Percentiles rank a stretch among this genome's conserved stretches.
These are phyloP conservation scores for Aspergillus thermomutatus DNA, from an alignment of 2,329 filamentous ascomycete genomes.

Conservation along the genomic window DNA sequence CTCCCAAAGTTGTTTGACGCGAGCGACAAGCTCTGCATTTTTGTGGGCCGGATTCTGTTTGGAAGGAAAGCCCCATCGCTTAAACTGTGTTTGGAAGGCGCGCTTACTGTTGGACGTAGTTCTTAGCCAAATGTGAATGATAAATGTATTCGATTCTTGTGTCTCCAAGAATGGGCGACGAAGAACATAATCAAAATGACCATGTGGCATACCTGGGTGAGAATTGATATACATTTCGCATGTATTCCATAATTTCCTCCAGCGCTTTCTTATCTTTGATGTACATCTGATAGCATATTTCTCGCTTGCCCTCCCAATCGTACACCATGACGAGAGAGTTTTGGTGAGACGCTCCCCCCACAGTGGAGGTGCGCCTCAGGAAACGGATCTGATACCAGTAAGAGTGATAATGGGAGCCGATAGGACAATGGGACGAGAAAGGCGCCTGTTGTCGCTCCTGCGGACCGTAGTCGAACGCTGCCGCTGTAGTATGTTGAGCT, in stretches of 20 bases:
- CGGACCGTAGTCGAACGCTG: constrained; percentile 28
- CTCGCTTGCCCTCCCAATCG: constrained; percentile 65
- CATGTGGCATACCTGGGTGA: constrained; percentile 60
- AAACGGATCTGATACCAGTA: constrained; percentile 5
- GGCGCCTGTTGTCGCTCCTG: constrained; percentile 34
- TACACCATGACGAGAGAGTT: constrained; percentile 47
- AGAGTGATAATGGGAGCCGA: neutral
- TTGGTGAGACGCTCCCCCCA: constrained; percentile 20
- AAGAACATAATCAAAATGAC: constrained; percentile 1
- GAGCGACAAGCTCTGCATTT: constrained; percentile 62
- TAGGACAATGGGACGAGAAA: constrained; percentile 21
- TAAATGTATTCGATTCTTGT: neutral
- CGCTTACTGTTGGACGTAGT: constrained; percentile 54
- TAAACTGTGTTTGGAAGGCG: constrained; percentile 72
- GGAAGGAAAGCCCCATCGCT: constrained; percentile 73
- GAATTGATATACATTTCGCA: constrained; percentile 64
- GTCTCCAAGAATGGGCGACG: neutral
- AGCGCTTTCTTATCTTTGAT: constrained; percentile 71
- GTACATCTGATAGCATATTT: constrained; percentile 67
- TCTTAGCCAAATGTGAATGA: neutral
- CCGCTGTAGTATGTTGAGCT: constrained; percentile 7
- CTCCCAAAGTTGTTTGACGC: constrained; percentile 76
- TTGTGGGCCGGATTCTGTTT: constrained; percentile 71
- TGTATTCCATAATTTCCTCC: constrained; percentile 70
- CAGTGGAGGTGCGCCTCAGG: constrained; percentile 24